Evolutionary conservation across 495 filamentous ascomycete species (phyloP).

Genomic region (Aspergillus hancockii): DNA sequence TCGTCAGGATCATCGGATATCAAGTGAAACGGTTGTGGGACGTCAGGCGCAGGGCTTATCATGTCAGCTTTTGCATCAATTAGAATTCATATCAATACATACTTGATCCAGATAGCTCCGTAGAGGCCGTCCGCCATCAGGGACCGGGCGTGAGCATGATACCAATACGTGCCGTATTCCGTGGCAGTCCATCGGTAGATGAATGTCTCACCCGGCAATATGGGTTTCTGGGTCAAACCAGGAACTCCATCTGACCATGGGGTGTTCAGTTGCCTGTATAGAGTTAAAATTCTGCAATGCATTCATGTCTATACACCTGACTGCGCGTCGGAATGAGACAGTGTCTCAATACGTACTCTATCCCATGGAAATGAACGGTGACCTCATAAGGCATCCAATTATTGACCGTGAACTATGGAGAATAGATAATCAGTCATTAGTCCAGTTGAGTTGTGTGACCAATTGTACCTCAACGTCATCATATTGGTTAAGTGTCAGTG

Average conservation of each 20-base stretch:
- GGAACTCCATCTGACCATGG: conserved; percentile 55
- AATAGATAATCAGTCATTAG: neutral
- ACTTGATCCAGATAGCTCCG: conserved; percentile 42
- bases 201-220: conserved; percentile 44
- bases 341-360: conserved; percentile 14
- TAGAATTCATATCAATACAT: neutral
- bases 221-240: conserved; percentile 45
- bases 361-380: conserved; percentile 52
- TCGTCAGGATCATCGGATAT: conserved; percentile 37
- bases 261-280: conserved; percentile 25
- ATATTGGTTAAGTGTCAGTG: conserved; percentile 54
- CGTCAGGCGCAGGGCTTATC: conserved; percentile 33
- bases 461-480: conserved; percentile 54
- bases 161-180: conserved; percentile 52
- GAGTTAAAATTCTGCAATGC: neutral
- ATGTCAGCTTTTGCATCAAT: neutral
- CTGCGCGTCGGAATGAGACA: neutral
- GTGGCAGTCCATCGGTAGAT: conserved; percentile 49
- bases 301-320: neutral
- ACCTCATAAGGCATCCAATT: conserved; percentile 52
- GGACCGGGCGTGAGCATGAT: conserved; percentile 52
- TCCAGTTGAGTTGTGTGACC: neutral
- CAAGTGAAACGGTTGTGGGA: conserved; percentile 36
- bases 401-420: conserved; percentile 31
- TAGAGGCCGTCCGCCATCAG: conserved; percentile 55